Evolutionary conservation across 305 asterid species (phyloP), one percentile per base, ranked within the genome.

Genomic region (Ilex paraguariensis): DNA sequence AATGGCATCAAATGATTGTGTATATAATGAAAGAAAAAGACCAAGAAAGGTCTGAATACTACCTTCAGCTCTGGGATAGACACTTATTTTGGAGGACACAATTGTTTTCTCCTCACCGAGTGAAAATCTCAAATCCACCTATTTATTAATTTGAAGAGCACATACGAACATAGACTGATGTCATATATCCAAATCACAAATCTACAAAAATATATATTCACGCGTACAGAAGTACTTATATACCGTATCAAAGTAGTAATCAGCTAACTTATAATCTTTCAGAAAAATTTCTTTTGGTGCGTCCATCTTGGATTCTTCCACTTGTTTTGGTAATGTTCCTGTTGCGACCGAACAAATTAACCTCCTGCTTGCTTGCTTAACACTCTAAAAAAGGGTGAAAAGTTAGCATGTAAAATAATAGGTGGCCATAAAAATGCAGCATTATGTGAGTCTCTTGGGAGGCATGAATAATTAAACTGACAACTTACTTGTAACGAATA

Each of bases 191-290:
- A 68, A 56, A 63, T 64, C 42, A 14, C 49, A 46, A 10, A 32
- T 13, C 36, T 3, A 0, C 3, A 49, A 3, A 49, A 0, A 7
- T 49, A 49, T 7, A 49, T 49, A 49, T 49, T 11, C 2, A 1
- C 28, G 28, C 2, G 28, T 49, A 49, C 4, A 7, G 56, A 52
- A 36, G 42, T 36, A 36, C 9, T 14, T 14, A 53, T 17, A 33
- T 78, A 87, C 95, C 75, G 82, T 70, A 28, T 91, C 95, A 73
- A 91, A 86, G 63, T 74, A 88, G 76, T 86, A 91, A 60, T 83
- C 90, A 33, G 96, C 95, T 69, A 81, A 89, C 79, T 88, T 86
- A 81, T 88, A 88, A 73, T 91, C 98, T 84, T 88, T 91, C 13
- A 91, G 70, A 63, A 88, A 91, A 28, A 91, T 88, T 81, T 91